Conservation (phyloP, 129 eudicot genomes). For the sunflower (Helianthus annuus) region DNA sequence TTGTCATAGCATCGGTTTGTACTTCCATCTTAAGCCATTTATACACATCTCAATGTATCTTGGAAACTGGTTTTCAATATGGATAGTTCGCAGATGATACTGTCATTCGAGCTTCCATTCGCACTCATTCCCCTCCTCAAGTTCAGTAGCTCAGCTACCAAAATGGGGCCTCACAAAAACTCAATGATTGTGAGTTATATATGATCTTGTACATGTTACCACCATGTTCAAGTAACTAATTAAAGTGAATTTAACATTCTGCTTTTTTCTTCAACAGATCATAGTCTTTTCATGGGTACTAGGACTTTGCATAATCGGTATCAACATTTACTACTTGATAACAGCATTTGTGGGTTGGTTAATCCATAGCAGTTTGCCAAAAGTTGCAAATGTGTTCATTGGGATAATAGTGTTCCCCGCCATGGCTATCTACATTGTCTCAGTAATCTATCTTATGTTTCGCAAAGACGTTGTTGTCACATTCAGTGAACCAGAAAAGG, state of each 20-base stretch:
- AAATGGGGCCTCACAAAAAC: too few relatives aligned
- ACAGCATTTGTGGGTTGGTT: conserved; percentile 65
- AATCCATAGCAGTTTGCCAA: conserved; percentile 49
- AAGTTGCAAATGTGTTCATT: conserved; percentile 59
- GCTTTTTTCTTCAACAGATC: too few relatives aligned
- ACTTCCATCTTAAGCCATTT: too few relatives aligned
- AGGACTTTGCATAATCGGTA: conserved; percentile 78
- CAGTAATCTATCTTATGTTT: conserved; percentile 64
- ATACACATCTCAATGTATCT: too few relatives aligned
- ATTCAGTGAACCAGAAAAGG: conserved; percentile 46
- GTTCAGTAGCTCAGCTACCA: too few relatives aligned
- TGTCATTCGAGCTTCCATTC: too few relatives aligned
- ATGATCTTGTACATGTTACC: too few relatives aligned
- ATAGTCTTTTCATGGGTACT: conserved; percentile 67
- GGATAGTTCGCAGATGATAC: too few relatives aligned
- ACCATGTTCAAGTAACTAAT: neutral
- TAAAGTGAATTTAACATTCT: neutral
- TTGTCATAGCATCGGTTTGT: too few relatives aligned
- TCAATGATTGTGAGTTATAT: too few relatives aligned
- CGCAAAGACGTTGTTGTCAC: conserved; percentile 63
- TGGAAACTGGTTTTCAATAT: too few relatives aligned
- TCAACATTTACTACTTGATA: conserved; percentile 70
- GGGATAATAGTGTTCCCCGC: conserved; percentile 59
- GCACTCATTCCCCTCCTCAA: too few relatives aligned
- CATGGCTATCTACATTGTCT: conserved; percentile 49